phyloP scores from a whole-genome alignment of 129 eudicot genomes.

The Dittrichia graveolens region DNA sequence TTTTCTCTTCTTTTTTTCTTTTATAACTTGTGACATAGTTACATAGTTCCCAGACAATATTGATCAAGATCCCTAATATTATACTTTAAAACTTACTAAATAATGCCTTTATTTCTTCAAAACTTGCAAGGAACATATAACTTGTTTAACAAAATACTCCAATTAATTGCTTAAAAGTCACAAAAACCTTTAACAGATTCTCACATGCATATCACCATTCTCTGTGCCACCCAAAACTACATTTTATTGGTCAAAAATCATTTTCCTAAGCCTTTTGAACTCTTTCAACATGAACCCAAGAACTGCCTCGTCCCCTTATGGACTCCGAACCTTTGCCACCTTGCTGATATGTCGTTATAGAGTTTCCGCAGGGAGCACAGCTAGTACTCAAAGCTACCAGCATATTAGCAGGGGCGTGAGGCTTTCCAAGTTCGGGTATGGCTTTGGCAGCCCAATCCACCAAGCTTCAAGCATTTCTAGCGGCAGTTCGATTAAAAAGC shows the following conservation, averaged over 20 bases:
- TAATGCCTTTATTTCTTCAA: slow-evolving; percentile 20
- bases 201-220: slow-evolving; percentile 21
- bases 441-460: slow-evolving; percentile 25
- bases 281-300: slow-evolving; percentile 37
- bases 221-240: slow-evolving; percentile 6
- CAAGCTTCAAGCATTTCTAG: slow-evolving; percentile 29
- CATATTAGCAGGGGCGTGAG: not conserved
- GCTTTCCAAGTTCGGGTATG: slow-evolving; percentile 27
- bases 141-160: slow-evolving; percentile 35
- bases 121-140: slow-evolving; percentile 58
- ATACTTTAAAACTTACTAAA: not conserved
- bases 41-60: too few relatives aligned
- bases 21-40: too few relatives aligned
- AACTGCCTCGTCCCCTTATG: slow-evolving; percentile 43
- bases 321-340: slow-evolving; percentile 40
- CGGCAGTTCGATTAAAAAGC: slow-evolving; percentile 16
- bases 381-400: slow-evolving; percentile 21
- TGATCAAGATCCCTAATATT: not conserved
- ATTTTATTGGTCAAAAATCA: slow-evolving; percentile 3
- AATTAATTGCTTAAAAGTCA: slow-evolving; percentile 31
- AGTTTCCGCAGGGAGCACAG: slow-evolving; percentile 17
- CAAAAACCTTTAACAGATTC: slow-evolving; percentile 18
- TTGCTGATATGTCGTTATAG: slow-evolving; percentile 41
- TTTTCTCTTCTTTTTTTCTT: too few relatives aligned
- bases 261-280: slow-evolving; percentile 5